Evolutionary conservation across 140 eudicot genomes (phyloP).

Genomic region (Anethum foeniculum): DNA sequence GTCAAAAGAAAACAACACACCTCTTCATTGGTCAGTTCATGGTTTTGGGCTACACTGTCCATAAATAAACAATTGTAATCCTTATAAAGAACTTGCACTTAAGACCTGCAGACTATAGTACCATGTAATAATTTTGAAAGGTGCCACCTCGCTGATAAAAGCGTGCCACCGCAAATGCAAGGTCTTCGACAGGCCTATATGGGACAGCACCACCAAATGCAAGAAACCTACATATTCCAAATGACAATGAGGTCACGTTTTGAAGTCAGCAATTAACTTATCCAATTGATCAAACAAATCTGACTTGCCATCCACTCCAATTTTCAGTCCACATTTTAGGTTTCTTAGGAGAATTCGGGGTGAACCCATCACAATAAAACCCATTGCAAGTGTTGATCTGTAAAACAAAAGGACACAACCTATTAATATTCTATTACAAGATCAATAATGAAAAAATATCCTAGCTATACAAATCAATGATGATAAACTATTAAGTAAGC

Average conservation of each 20-base stretch:
- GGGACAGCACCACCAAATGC: slow-evolving; percentile 78
- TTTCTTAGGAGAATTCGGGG: slow-evolving; percentile 69
- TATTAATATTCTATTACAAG: neutral
- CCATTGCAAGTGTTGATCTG: slow-evolving; percentile 98
- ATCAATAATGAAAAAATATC: neutral
- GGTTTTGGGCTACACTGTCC: neutral
- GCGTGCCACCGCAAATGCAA: slow-evolving; percentile 91
- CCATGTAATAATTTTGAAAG: slow-evolving; percentile 97
- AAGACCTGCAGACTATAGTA: slow-evolving; percentile 15
- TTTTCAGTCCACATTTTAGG: slow-evolving; percentile 99
- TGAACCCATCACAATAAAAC: slow-evolving; percentile 86
- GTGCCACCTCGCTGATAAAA: slow-evolving; percentile 96
- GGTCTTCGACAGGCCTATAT: slow-evolving; percentile 80
- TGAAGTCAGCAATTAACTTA: neutral
- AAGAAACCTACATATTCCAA: slow-evolving; percentile 39
- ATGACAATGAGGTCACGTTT: neutral
- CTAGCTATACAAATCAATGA: neutral
- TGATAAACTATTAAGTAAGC: neutral
- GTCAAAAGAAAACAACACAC: slow-evolving; percentile 7
- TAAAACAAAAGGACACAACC: slow-evolving; percentile 6
- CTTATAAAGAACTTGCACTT: neutral
- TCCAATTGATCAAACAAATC: neutral
- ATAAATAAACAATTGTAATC: neutral
- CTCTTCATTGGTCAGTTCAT: neutral
- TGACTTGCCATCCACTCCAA: slow-evolving; percentile 81